These are phyloP conservation scores for Citrus maxima DNA, from an alignment of 345 rosid species.

Conservation along the genomic window DNA sequence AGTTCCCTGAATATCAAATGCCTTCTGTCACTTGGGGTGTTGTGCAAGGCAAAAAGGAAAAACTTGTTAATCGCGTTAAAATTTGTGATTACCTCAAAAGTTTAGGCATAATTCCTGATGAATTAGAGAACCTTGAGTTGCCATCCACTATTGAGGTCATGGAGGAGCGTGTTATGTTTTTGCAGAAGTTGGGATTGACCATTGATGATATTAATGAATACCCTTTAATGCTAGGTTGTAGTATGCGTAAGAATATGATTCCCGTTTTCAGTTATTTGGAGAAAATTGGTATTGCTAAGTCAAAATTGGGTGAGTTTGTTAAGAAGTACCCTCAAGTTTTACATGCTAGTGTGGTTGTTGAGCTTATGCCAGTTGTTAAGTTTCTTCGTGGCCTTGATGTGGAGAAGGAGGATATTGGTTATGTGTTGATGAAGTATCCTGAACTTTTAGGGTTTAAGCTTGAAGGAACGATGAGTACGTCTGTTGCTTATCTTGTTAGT, in stretches of 20 bases:
- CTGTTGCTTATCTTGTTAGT: conserved; percentile 88
- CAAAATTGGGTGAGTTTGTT: conserved; percentile 80
- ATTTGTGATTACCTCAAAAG: conserved; percentile 81
- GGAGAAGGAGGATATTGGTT: conserved; percentile 79
- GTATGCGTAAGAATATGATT: conserved; percentile 83
- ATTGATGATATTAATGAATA: conserved; percentile 83
- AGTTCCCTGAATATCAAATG: conserved; percentile 89
- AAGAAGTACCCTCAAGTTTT: conserved; percentile 81
- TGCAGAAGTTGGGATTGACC: conserved; percentile 72
- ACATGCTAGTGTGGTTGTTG: conserved; percentile 82
- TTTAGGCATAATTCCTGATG: conserved; percentile 85
- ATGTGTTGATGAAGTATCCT: conserved; percentile 80
- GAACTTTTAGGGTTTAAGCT: conserved; percentile 91
- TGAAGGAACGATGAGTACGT: conserved; percentile 90
- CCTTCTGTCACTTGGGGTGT: conserved; percentile 97
- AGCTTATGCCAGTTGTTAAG: conserved; percentile 85
- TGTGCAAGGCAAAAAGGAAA: conserved; percentile 80
- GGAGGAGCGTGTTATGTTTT: conserved; percentile 82
- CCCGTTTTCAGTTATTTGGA: conserved; percentile 87
- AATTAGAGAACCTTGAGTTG: conserved; percentile 67
- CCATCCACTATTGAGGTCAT: conserved; percentile 93
- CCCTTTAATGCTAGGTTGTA: conserved; percentile 79
- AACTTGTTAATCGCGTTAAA: conserved; percentile 85
- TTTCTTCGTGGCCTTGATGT: conserved; percentile 91
- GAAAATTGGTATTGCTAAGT: conserved; percentile 64